These are phyloP conservation scores for Pseudotsuga menziesii DNA, from an alignment of 75 land plant species.

Conservation along the genomic window DNA sequence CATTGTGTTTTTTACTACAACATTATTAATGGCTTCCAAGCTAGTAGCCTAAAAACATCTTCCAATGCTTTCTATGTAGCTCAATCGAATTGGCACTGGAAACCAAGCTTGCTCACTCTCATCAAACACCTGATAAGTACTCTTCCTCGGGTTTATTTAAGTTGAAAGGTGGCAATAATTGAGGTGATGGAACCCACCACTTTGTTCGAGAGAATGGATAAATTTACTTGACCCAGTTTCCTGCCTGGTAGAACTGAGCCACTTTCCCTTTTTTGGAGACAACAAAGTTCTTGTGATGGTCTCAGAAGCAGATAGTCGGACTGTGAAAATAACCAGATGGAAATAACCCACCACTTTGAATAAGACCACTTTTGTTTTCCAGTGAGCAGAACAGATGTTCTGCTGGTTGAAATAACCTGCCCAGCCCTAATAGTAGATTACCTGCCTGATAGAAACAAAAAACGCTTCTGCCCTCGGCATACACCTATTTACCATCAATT, in stretches of 20 bases:
- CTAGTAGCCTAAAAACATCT: not conserved
- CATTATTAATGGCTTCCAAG: slow-evolving; percentile 3
- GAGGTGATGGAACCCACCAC: not conserved
- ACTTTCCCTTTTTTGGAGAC: not conserved
- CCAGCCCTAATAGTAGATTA: not conserved
- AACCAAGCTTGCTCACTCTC: not conserved
- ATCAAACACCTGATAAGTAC: not conserved
- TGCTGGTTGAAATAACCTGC: not conserved
- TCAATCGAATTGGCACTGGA: not conserved
- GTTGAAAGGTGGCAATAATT: not conserved
- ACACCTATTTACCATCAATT: too few species aligned
- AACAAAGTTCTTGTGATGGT: not conserved
- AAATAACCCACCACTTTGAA: not conserved
- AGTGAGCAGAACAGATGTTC: not conserved
- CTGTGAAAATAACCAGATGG: not conserved
- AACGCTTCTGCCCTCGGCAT: not conserved
- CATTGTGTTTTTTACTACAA: not conserved
- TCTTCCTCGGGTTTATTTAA: not conserved
- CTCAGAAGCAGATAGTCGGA: not conserved
- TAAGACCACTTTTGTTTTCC: not conserved
- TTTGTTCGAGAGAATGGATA: not conserved
- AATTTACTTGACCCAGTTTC: not conserved
- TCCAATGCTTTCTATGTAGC: not conserved
- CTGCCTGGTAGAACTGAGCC: not conserved
- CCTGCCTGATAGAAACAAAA: not conserved